These are phyloP conservation scores for Trichoderma sp. DNA, from an alignment of 2,329 filamentous ascomycete genomes.

Conservation along the genomic window DNA sequence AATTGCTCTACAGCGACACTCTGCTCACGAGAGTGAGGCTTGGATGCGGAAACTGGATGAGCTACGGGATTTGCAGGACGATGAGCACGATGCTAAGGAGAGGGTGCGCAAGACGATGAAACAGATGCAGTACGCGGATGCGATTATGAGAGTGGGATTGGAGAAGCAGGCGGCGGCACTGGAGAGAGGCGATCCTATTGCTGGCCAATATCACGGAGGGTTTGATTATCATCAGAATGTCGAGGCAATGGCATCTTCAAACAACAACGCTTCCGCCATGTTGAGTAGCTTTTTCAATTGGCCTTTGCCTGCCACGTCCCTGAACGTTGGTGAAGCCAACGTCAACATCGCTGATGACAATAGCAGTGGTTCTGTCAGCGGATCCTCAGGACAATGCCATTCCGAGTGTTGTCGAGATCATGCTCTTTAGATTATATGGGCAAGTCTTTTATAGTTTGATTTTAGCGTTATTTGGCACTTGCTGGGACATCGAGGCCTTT, in stretches of 20 bases:
- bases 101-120: not conserved
- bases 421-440: not conserved
- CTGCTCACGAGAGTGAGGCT: not conserved
- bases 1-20: not conserved
- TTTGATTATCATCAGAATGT: not conserved
- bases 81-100: not conserved
- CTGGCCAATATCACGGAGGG: not conserved
- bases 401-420: not conserved
- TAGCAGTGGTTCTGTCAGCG: not conserved
- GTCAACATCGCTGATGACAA: not conserved
- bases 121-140: not conserved
- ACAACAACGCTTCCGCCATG: not conserved
- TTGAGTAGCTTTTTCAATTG: constrained; percentile 10
- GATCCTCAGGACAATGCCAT: not conserved
- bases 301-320: not conserved
- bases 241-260: not conserved
- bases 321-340: not conserved
- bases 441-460: not conserved
- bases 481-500: not conserved
- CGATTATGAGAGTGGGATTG: not conserved
- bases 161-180: not conserved
- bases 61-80: not conserved
- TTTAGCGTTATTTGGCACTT: not conserved
- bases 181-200: not conserved
- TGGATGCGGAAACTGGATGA: not conserved